Conservation (phyloP, 805 yeast genomes). For the Ogataea polymorpha region DNA sequence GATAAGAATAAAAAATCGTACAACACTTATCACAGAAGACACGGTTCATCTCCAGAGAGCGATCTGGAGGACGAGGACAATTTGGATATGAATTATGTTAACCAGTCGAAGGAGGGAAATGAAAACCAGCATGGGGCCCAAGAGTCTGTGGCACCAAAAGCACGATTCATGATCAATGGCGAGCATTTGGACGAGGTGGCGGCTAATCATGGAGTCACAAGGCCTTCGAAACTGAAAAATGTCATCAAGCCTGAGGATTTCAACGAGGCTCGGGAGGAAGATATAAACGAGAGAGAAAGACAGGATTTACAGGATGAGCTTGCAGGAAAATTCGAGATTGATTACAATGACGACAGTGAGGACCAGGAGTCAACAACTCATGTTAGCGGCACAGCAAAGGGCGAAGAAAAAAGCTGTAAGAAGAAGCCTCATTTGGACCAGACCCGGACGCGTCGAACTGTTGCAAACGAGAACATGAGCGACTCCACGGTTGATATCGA, state of each 20-base stretch:
- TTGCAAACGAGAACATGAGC: slow-evolving; percentile 4
- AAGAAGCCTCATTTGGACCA: neutral
- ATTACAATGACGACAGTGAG: slow-evolving; percentile 27
- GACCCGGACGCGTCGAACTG: neutral
- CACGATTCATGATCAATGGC: slow-evolving; percentile 7
- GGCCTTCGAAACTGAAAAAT: slow-evolving; percentile 20
- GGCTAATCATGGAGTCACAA: slow-evolving; percentile 19
- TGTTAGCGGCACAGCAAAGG: neutral
- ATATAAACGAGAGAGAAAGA: slow-evolving; percentile 11
- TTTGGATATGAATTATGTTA: slow-evolving; percentile 11
- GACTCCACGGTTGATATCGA: slow-evolving; percentile 47
- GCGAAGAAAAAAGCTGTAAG: neutral
- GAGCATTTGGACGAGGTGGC: slow-evolving; percentile 2
- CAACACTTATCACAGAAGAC: slow-evolving; percentile 22
- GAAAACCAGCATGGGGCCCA: neutral
- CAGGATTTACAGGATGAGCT: slow-evolving; percentile 9
- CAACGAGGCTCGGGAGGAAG: slow-evolving; percentile 1
- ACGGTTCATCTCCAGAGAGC: slow-evolving; percentile 18
- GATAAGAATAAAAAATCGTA: slow-evolving; percentile 52
- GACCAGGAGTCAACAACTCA: neutral
- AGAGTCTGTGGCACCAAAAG: neutral
- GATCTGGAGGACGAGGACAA: slow-evolving; percentile 25
- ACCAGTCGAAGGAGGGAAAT: neutral
- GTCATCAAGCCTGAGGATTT: slow-evolving; percentile 7
- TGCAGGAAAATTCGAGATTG: slow-evolving; percentile 30